Percentiles rank a stretch among this genome's conserved stretches.
Evolutionary conservation across 2,329 filamentous ascomycete genomes (phyloP).

Genomic region (Phyllosticta citrichinensis): DNA sequence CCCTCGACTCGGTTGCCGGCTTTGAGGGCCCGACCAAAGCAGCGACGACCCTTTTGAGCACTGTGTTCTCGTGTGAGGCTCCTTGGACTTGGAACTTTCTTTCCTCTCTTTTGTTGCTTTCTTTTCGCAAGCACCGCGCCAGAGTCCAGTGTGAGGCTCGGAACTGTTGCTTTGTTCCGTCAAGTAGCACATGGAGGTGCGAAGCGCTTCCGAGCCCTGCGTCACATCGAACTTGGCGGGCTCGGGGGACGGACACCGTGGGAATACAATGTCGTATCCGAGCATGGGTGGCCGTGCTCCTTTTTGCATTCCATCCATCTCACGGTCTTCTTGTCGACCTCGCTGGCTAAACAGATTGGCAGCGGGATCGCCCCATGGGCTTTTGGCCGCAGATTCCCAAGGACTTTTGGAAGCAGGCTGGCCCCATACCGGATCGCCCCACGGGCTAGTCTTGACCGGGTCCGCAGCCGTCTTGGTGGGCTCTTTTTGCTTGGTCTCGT

Average conservation of each 20-base stretch:
- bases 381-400: slow-evolving; percentile 12
- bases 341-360: slow-evolving; percentile 19
- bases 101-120: slow-evolving; percentile 12
- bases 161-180: slow-evolving; percentile 39
- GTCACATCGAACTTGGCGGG: slow-evolving; percentile 75
- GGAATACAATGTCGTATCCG: slow-evolving; percentile 69
- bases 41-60: slow-evolving; percentile 15
- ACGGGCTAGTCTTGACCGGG: slow-evolving; percentile 17
- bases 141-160: slow-evolving; percentile 47
- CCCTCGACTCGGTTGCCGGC: slow-evolving; percentile 45
- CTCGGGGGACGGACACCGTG: slow-evolving; percentile 72
- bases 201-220: slow-evolving; percentile 45
- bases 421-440: slow-evolving; percentile 27
- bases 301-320: slow-evolving; percentile 47
- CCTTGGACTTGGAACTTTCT: background rate
- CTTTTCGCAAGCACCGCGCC: slow-evolving; percentile 42
- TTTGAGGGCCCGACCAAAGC: slow-evolving; percentile 25
- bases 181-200: slow-evolving; percentile 40
- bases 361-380: slow-evolving; percentile 31
- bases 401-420: background rate
- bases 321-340: slow-evolving; percentile 23
- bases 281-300: slow-evolving; percentile 73
- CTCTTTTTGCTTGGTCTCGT: slow-evolving; percentile 20
- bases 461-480: slow-evolving; percentile 20
- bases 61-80: slow-evolving; percentile 10